Evolutionary conservation across 495 filamentous ascomycete species (phyloP), one percentile per base, ranked within the genome.

Genomic region (Rhizodiscina lignyota): DNA sequence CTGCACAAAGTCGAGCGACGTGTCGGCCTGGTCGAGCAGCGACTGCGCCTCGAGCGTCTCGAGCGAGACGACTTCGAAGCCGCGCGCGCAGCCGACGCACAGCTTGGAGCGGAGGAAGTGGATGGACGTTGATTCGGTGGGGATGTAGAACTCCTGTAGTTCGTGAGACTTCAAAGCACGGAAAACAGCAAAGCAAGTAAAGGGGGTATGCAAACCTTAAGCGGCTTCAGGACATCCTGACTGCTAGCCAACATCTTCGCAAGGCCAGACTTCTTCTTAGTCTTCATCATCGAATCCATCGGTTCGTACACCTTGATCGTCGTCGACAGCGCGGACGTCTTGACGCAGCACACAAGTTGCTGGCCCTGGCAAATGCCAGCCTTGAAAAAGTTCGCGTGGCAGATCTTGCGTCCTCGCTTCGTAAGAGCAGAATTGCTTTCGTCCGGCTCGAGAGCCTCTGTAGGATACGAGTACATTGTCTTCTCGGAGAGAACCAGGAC

Each of bases 231-330:
- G 32, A 89, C 81, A 45, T 99, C 91, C 50, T 93, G 84, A 10
- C 83, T 80, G 40, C 79, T 74, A 51, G 83, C 80, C 61, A 96
- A 85, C 77, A 99, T 85, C 63, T 85, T 91, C 42, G 79, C 74
- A 32, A 96, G 75, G 16, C 89, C 86, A 33, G 83, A 84, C 44
- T 87, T 87, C 61, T 84, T 91, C 60, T 83, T 83, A 17, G 77
- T 74, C 55, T 81, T 83, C 16, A 79, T 74, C 61, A 89, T 70
- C 29, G 79, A 75, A 49, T 96, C 91, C 61, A 85, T 87, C 1
- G 91, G 91, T 55, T 99, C 91, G 58, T 80, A 93, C 5, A 96
- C 91, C 55, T 94, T 94, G 63, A 99, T 89, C 5, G 86, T 94
- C 5, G 81, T 89, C 27, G 80, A 87, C 18, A 94, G 64, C 4